These are phyloP conservation scores for Geum urbanum DNA, from an alignment of 306 rosid species.

Conservation along the genomic window DNA sequence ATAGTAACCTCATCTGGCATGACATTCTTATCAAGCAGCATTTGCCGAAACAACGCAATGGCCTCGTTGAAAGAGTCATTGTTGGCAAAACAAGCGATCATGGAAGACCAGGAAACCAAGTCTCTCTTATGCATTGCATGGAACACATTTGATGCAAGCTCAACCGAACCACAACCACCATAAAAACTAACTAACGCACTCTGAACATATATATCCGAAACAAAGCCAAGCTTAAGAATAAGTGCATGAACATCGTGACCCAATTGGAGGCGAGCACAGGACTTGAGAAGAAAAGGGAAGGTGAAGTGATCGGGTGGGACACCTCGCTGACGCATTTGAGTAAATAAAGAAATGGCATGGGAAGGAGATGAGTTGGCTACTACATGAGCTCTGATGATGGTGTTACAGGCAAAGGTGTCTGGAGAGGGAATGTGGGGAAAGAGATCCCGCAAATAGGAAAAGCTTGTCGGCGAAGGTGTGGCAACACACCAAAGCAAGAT, in stretches of 20 bases:
- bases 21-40: background rate
- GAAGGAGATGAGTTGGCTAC: background rate
- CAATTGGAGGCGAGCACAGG: background rate
- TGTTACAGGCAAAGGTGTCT: slow-evolving; percentile 6
- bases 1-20: slow-evolving; percentile 10
- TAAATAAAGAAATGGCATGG: slow-evolving; percentile 7
- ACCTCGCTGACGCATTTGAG: background rate
- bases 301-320: slow-evolving; percentile 11
- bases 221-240: slow-evolving; percentile 2
- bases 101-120: slow-evolving; percentile 18
- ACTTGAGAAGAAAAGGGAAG: slow-evolving; percentile 13
- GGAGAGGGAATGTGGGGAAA: slow-evolving; percentile 4
- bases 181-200: slow-evolving; percentile 13
- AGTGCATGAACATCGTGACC: slow-evolving; percentile 12
- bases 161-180: background rate
- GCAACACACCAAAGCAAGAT: background rate
- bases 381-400: slow-evolving; percentile 12
- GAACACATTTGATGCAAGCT: slow-evolving; percentile 9
- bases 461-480: background rate
- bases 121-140: slow-evolving; percentile 3
- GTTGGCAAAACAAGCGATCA: background rate
- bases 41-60: slow-evolving; percentile 4
- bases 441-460: background rate
- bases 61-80: background rate
- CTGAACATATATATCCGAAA: slow-evolving; percentile 2